Evolutionary conservation across 2,329 filamentous ascomycete species (phyloP), one percentile per base, ranked within the genome.

Genomic region (Daldinia sp.): DNA sequence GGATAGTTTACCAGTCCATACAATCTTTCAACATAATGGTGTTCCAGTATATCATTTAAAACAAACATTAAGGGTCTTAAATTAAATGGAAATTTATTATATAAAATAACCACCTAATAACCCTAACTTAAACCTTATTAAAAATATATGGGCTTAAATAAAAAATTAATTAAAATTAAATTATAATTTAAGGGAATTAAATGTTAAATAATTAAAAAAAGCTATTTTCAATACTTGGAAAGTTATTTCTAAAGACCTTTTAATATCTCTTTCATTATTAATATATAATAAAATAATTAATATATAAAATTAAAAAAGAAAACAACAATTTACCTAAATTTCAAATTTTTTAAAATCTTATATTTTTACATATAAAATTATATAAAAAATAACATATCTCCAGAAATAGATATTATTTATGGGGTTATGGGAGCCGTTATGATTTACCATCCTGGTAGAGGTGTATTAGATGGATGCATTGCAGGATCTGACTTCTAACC

Each of bases 391-490:
- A 32, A 32, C 30, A 32, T 32, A 3, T 6, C 13, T 10, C 8
- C 10, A 32, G 13, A 32, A 32, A 11, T 32, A 11, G 10, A 32
- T 32, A 32, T n/a, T n/a, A n/a, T n/a, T n/a, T n/a, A n/a, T n/a
- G n/a, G n/a, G n/a, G n/a, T n/a, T n/a, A n/a, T n/a, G n/a, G n/a
- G n/a, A n/a, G n/a, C n/a, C n/a, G n/a, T n/a, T n/a, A n/a, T n/a
- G n/a, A n/a, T n/a, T n/a, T n/a, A n/a, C n/a, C n/a, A n/a, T n/a
- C n/a, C n/a, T n/a, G n/a, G n/a, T n/a, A n/a, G n/a, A n/a, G n/a
- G n/a, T n/a, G n/a, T n/a, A n/a, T n/a, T 17, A 61, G 62, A 65
- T 63, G 61, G 52, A 53, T 67, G 65, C 65, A 68, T 68, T 68
- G 63, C 65, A 68, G 65, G 65, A 68, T 68, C 65, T 68, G 53